These are phyloP conservation scores for Orbilia ellipsospora DNA, from an alignment of 2,329 filamentous ascomycete species.

Conservation along the genomic window DNA sequence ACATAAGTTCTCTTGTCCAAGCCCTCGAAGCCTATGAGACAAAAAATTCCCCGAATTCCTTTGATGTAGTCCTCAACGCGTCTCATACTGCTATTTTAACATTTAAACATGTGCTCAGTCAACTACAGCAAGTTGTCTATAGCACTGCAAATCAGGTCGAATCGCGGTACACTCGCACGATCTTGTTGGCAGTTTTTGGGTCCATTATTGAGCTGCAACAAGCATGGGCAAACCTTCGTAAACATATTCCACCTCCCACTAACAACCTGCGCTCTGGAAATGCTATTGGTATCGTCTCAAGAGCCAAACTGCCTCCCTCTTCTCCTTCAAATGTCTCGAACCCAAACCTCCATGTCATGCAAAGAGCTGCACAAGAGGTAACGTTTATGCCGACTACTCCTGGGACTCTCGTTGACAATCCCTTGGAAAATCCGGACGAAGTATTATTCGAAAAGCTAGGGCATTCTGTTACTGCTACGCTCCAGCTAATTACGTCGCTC, in stretches of 20 bases:
- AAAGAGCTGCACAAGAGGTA: conserved; percentile 22
- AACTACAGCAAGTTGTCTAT: conserved; percentile 56
- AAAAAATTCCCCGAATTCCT: conserved; percentile 55
- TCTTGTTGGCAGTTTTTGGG: conserved; percentile 59
- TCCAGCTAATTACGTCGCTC: conserved; percentile 56
- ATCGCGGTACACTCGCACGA: conserved; percentile 57
- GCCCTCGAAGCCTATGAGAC: conserved; percentile 57
- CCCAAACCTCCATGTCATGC: conserved; percentile 3
- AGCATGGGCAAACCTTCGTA: conserved; percentile 57
- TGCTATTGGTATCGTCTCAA: conserved; percentile 13
- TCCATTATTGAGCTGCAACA: conserved; percentile 58
- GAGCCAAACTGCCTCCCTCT: conserved; percentile 35
- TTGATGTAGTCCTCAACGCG: conserved; percentile 58
- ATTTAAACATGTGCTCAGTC: conserved; percentile 58
- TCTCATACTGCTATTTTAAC: conserved; percentile 57
- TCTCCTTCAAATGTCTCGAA: conserved; percentile 23
- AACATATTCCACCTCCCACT: conserved; percentile 51
- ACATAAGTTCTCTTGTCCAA: conserved; percentile 58
- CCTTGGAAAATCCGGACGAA: conserved; percentile 55
- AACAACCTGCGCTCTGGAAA: conserved; percentile 15
- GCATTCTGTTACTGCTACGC: conserved; percentile 56
- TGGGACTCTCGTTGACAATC: conserved; percentile 52
- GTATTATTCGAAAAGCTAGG: conserved; percentile 58
- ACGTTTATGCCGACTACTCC: conserved; percentile 53
- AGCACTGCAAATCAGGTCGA: conserved; percentile 55